Evolutionary conservation across 257 asterid genomes (phyloP), one percentile per base, ranked within the genome.

Genomic region (Plantago elongata): DNA sequence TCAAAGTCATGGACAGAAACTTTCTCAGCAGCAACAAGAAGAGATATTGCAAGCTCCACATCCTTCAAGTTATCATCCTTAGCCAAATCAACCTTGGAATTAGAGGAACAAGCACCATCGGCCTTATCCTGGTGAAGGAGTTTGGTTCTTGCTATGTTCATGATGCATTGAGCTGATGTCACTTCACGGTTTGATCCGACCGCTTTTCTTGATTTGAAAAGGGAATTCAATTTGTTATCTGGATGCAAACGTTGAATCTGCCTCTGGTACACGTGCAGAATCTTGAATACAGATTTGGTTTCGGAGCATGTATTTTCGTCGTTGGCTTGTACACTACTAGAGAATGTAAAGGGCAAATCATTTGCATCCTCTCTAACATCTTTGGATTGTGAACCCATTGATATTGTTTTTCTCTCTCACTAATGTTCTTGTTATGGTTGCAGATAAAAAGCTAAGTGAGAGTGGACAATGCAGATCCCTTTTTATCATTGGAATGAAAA

Each of bases 1-100:
- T 64, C 69, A 27, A 59, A 73, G 29, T 78, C 63, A 51, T 47
- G 64, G 10, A 16, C 27, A 18, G 72, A 61, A 18, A 75, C 64
- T 12, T 60, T 60, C 18, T 65, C 60, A 13, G 80, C 74, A 7
- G 80, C 64, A 29, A 11, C 29, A 44, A 67, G 61, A 13, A 67
- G 54, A 59, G 13, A 22, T 9, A 9, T 30, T 13, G 60, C 42
- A 14, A 42, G 45, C 3, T 51, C 16, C 27, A 64, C 44, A 44
- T 40, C 49, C 60, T 13, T 51, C 8, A 29, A 13, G 13, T 51
- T 34, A 14, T 63, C 38, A 43, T 63, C 59, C 6, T 16, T 55
- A 18, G 59, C 6, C 11, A 63, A 37, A 49, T 5, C 11, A 51
- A 11, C 8, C 3, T 29, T 11, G 18, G 51, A 43, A n/a, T n/a